Conservation (phyloP, 2,329 filamentous ascomycete species). For the Curvularia sp. region DNA sequence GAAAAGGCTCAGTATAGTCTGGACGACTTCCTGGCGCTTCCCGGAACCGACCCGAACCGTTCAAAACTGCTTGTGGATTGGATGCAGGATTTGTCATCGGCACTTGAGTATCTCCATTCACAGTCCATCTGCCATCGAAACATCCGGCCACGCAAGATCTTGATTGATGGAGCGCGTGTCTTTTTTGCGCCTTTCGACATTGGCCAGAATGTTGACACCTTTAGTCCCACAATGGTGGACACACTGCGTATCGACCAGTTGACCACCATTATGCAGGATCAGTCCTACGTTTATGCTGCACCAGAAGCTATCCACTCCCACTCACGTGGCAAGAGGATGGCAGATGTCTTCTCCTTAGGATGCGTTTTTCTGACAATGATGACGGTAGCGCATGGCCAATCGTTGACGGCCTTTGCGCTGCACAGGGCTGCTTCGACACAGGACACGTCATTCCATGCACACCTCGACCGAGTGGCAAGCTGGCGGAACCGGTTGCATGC, state of each 20-base stretch:
- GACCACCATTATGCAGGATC: constrained; percentile 42
- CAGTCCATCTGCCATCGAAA: constrained; percentile 48
- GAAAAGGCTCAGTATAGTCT: constrained; percentile 45
- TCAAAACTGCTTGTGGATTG: constrained; percentile 48
- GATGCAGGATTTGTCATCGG: constrained; percentile 51
- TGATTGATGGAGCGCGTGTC: constrained; percentile 46
- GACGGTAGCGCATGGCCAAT: constrained; percentile 48
- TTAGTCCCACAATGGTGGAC: constrained; percentile 38
- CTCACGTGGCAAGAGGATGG: constrained; percentile 46
- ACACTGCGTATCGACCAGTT: constrained; percentile 42
- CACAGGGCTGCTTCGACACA: constrained; percentile 46
- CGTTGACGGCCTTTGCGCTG: constrained; percentile 42
- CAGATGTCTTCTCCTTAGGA: constrained; percentile 51
- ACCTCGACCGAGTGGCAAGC: constrained; percentile 46
- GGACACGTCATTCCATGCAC: constrained; percentile 50
- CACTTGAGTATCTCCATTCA: constrained; percentile 48
- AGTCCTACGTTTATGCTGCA: constrained; percentile 49
- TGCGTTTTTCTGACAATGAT: constrained; percentile 51
- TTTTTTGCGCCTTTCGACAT: constrained; percentile 50
- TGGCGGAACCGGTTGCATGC: constrained; percentile 45
- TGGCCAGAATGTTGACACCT: constrained; percentile 34
- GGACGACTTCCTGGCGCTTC: constrained; percentile 48
- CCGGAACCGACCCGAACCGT: constrained; percentile 39
- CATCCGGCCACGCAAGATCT: constrained; percentile 51
- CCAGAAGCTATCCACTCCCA: constrained; percentile 48